Percentiles rank a stretch among this genome's conserved stretches.
Evolutionary conservation across 2,329 filamentous ascomycete genomes (phyloP).

Genomic region (Penicillium sp.): DNA sequence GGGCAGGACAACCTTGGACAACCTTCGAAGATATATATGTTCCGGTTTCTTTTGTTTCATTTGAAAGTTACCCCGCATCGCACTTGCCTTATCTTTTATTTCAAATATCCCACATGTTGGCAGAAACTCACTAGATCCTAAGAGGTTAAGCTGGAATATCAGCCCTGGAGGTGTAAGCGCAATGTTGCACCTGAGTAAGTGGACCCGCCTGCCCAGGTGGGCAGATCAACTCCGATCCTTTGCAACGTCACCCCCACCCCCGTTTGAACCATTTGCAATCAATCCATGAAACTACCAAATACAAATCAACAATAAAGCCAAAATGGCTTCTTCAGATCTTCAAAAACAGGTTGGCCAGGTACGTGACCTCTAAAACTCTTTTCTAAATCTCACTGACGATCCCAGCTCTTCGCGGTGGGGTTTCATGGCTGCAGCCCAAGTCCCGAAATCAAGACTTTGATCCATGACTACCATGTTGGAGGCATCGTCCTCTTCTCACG

Average conservation of each 20-base stretch:
- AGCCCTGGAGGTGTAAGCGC: not conserved
- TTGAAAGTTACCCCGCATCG: not conserved
- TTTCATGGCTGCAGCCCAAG: constrained; percentile 42
- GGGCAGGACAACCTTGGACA: not conserved
- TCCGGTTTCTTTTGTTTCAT: not conserved
- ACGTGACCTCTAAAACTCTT: not conserved
- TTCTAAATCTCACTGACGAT: not conserved
- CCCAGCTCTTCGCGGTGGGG: constrained; percentile 46
- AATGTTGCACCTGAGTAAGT: not conserved
- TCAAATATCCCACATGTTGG: not conserved
- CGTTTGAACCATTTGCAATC: not conserved
- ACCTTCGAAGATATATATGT: not conserved
- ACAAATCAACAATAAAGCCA: not conserved
- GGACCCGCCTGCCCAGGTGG: too few species aligned
- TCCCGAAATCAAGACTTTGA: constrained; percentile 43
- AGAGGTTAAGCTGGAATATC: not conserved
- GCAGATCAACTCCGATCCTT: constrained; percentile 1
- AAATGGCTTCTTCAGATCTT: constrained; percentile 23
- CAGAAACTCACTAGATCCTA: not conserved
- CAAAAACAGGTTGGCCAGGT: constrained; percentile 38
- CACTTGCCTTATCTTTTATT: not conserved
- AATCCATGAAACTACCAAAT: not conserved
- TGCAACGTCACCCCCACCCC: constrained; percentile 1
- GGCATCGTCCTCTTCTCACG: constrained; percentile 44
- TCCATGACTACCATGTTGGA: constrained; percentile 42